A percentile compares a stretch with the other conserved stretches of the same genome.
These are phyloP conservation scores for Porpolomopsis calyptriformis DNA, from an alignment of 768 basidiomycete genomes.

Conservation along the genomic window DNA sequence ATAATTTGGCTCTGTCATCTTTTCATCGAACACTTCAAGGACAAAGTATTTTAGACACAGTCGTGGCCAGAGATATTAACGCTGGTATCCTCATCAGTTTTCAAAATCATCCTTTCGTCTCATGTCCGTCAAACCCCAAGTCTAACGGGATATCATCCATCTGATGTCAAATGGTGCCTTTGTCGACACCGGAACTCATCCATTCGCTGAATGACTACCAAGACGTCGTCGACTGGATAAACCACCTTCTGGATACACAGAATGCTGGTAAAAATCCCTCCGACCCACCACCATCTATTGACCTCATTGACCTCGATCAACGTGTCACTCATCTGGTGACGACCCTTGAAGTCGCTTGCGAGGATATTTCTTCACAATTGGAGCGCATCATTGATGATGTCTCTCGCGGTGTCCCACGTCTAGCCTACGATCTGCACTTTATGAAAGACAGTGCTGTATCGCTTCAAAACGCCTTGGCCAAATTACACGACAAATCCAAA, in stretches of 20 bases:
- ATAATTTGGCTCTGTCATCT: too few species aligned
- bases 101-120: too few species aligned
- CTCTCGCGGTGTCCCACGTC: conserved; percentile 78
- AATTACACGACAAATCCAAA: conserved; percentile 46
- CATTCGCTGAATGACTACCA: conserved; percentile 49
- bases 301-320: conserved; percentile 53
- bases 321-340: conserved; percentile 67
- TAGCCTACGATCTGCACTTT: conserved; percentile 94
- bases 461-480: conserved; percentile 55
- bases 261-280: neutral
- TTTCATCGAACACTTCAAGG: too few species aligned
- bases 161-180: neutral
- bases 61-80: too few species aligned
- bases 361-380: conserved; percentile 79
- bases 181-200: conserved; percentile 34
- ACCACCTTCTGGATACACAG: conserved; percentile 38
- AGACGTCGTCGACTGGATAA: conserved; percentile 63
- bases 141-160: too few species aligned
- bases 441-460: conserved; percentile 86
- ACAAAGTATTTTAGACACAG: too few species aligned
- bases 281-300: conserved; percentile 14
- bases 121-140: too few species aligned
- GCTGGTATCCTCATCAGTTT: too few species aligned
- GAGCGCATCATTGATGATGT: conserved; percentile 90
- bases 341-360: conserved; percentile 73